Evolutionary conservation across 176 grass and related monocot genomes (phyloP).

Genomic region (Stipa capillata): DNA sequence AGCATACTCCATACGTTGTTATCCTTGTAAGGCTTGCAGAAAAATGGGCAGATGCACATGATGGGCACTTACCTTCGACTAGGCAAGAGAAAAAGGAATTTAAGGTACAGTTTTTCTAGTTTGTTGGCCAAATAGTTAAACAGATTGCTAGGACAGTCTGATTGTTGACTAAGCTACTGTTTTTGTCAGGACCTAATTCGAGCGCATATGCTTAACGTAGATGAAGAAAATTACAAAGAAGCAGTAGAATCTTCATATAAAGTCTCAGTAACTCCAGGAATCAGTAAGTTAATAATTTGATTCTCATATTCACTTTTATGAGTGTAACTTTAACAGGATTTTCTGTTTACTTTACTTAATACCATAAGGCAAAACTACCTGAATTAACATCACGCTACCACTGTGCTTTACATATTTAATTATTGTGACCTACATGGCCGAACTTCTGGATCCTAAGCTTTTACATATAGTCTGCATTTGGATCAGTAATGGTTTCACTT

Average conservation of each 20-base stretch:
- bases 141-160: not conserved
- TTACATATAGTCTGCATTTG: not conserved
- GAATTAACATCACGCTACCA: not conserved
- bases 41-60: conserved; percentile 76
- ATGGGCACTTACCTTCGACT: conserved; percentile 69
- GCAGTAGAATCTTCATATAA: conserved; percentile 91
- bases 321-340: not conserved
- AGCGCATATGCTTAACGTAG: conserved; percentile 76
- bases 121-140: not conserved
- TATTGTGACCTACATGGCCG: not conserved
- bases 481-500: not conserved
- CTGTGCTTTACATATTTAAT: conserved; percentile 16
- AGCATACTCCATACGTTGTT: conserved; percentile 88
- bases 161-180: conserved; percentile 21
- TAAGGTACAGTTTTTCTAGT: conserved; percentile 48
- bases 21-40: conserved; percentile 75
- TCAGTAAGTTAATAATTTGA: conserved; percentile 92
- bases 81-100: conserved; percentile 98
- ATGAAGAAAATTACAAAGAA: conserved; percentile 99
- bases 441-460: not conserved
- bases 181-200: conserved; percentile 75
- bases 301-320: not conserved
- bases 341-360: not conserved
- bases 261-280: conserved; percentile 68
- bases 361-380: not conserved